Percentiles rank a stretch among this genome's conserved stretches.
Conservation (phyloP, 2,329 filamentous ascomycete genomes). For the Epichloe coenophiala region DNA sequence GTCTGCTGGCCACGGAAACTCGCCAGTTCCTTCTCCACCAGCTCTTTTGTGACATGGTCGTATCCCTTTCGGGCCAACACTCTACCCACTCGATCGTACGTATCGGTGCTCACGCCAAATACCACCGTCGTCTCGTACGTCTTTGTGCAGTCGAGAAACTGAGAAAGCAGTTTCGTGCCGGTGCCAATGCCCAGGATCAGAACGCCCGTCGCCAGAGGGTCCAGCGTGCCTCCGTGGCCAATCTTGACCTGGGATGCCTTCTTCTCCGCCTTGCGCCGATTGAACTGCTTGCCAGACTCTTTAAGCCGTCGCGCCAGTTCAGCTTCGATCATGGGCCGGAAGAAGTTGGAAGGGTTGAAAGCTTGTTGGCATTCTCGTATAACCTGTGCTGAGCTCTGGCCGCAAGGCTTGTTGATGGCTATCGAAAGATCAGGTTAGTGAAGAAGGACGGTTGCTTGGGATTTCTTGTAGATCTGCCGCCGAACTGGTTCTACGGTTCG, state of each 20-base stretch:
- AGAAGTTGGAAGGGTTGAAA: slow-evolving; percentile 70
- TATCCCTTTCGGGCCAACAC: slow-evolving; percentile 63
- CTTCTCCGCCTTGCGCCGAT: slow-evolving; percentile 43
- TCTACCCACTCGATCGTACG: slow-evolving; percentile 78
- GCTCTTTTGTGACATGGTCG: slow-evolving; percentile 65
- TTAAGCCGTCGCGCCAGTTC: slow-evolving; percentile 42
- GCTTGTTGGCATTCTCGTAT: slow-evolving; percentile 74
- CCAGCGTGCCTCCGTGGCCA: slow-evolving; percentile 89
- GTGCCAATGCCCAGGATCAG: slow-evolving; percentile 77
- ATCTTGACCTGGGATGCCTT: slow-evolving; percentile 68
- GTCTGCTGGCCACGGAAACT: slow-evolving; percentile 70
- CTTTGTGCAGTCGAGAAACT: slow-evolving; percentile 82
- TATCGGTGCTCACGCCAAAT: slow-evolving; percentile 87
- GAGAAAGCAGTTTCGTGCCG: slow-evolving; percentile 69
- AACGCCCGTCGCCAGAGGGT: slow-evolving; percentile 86
- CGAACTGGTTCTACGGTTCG: background rate
- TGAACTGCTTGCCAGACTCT: slow-evolving; percentile 45
- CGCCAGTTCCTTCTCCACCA: slow-evolving; percentile 63
- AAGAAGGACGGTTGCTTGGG: background rate
- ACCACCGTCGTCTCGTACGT: slow-evolving; percentile 80
- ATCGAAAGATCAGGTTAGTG: slow-evolving; percentile 2
- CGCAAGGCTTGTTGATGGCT: slow-evolving; percentile 90
- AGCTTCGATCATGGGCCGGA: slow-evolving; percentile 60
- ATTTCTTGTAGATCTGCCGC: background rate
- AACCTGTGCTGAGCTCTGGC: slow-evolving; percentile 78